Evolutionary conservation across 176 grass and related monocot genomes (phyloP).

Genomic region (Guadua angustifolia): DNA sequence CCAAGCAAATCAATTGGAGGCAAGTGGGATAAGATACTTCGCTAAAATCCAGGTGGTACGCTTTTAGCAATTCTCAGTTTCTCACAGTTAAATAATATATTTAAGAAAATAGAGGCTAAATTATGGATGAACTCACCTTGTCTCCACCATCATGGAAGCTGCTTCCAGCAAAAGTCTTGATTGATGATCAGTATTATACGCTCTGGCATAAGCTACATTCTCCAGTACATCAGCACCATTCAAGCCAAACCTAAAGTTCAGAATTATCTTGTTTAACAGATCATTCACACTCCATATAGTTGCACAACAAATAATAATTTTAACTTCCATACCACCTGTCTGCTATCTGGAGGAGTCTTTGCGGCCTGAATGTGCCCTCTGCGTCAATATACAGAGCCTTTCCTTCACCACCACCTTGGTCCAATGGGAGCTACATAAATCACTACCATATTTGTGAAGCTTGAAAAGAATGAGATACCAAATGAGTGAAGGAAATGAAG

Average conservation of each 20-base stretch:
- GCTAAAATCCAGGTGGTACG: not conserved
- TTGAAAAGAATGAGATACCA: slow-evolving; percentile 14
- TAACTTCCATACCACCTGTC: slow-evolving; percentile 58
- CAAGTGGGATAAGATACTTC: not conserved
- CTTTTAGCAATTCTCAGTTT: slow-evolving; percentile 13
- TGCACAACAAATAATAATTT: not conserved
- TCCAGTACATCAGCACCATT: slow-evolving; percentile 94
- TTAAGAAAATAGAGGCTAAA: not conserved
- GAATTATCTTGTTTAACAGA: slow-evolving; percentile 6
- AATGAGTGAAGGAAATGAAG: not conserved
- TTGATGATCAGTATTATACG: slow-evolving; percentile 94
- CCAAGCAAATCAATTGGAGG: not conserved
- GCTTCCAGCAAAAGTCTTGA: slow-evolving; percentile 87
- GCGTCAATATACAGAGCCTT: slow-evolving; percentile 93
- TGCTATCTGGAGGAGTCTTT: slow-evolving; percentile 92
- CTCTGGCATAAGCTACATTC: slow-evolving; percentile 95
- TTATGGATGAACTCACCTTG: slow-evolving; percentile 53
- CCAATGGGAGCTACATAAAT: slow-evolving; percentile 75
- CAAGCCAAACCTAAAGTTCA: slow-evolving; percentile 77
- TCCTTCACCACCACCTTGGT: slow-evolving; percentile 98
- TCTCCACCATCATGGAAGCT: slow-evolving; percentile 95
- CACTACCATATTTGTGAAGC: slow-evolving; percentile 15
- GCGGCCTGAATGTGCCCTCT: slow-evolving; percentile 89
- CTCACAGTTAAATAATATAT: not conserved
- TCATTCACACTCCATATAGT: not conserved